Evolutionary conservation across 2,329 filamentous ascomycete species (phyloP).

Genomic region (Raffaelea deltoideospora): DNA sequence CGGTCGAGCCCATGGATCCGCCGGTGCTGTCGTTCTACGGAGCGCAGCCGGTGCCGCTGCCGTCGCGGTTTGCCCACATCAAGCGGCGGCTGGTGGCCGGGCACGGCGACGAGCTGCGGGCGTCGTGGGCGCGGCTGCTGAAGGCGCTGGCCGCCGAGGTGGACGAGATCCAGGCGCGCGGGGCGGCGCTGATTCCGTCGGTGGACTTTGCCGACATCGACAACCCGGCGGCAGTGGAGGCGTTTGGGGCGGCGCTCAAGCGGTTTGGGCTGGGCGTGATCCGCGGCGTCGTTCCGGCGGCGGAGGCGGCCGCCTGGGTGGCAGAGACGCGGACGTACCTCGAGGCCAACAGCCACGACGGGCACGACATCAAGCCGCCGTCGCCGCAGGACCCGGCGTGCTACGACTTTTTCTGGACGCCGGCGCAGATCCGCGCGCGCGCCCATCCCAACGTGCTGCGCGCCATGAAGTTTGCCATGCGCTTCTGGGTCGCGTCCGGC

Average conservation of each 20-base stretch:
- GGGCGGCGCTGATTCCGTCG: slow-evolving; percentile 36
- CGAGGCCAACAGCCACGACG: slow-evolving; percentile 22
- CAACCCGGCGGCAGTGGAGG: slow-evolving; percentile 28
- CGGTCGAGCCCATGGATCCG: slow-evolving; percentile 23
- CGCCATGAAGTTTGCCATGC: slow-evolving; percentile 52
- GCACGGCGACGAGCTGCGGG: slow-evolving; percentile 37
- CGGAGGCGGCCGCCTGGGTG: slow-evolving; percentile 42
- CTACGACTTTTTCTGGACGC: slow-evolving; percentile 62
- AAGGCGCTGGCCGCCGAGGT: slow-evolving; percentile 34
- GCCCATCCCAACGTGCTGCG: slow-evolving; percentile 48
- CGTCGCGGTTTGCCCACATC: slow-evolving; percentile 40
- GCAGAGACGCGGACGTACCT: slow-evolving; percentile 45
- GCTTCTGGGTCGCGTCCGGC: slow-evolving; percentile 41
- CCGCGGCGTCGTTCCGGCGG: slow-evolving; percentile 43
- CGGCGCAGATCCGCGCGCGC: slow-evolving; percentile 52
- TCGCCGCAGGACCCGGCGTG: slow-evolving; percentile 49
- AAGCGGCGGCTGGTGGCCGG: slow-evolving; percentile 39
- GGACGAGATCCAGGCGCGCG: slow-evolving; percentile 19
- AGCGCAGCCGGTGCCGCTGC: slow-evolving; percentile 39
- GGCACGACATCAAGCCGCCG: slow-evolving; percentile 33
- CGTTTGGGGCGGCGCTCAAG: slow-evolving; percentile 41
- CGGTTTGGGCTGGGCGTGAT: slow-evolving; percentile 52
- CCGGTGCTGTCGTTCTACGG: slow-evolving; percentile 42
- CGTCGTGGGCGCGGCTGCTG: slow-evolving; percentile 40
- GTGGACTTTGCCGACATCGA: slow-evolving; percentile 38